Conservation (phyloP, 2,329 filamentous ascomycete species). For the Claviceps maximensis region DNA sequence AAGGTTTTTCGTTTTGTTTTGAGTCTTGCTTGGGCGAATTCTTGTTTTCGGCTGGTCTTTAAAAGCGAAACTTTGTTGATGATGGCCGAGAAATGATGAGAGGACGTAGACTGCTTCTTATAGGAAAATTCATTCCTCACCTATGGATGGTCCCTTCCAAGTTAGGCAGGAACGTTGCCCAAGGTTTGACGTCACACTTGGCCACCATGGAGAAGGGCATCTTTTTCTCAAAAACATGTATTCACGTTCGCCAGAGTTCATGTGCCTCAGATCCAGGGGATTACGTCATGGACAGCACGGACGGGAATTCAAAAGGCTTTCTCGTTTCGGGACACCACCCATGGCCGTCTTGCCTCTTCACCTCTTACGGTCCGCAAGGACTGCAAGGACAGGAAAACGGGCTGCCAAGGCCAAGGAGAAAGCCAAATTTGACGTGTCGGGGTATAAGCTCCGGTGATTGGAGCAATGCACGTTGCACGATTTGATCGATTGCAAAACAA, state of each 20-base stretch:
- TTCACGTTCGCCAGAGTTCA: conserved; percentile 2
- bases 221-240: neutral
- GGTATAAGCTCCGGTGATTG: conserved; percentile 2
- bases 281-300: conserved; percentile 2
- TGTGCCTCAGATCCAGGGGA: neutral
- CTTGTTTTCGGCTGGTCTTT: conserved; percentile 7
- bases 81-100: neutral
- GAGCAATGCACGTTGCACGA: neutral
- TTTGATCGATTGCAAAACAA: neutral
- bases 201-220: neutral
- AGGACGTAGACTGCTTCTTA: neutral
- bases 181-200: neutral
- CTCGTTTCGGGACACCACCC: too few species aligned
- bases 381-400: too few species aligned
- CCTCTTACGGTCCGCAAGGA: too few species aligned
- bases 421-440: neutral
- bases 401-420: too few species aligned
- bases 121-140: too few species aligned
- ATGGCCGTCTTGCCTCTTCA: too few species aligned
- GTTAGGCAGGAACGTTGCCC: neutral
- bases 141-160: too few species aligned
- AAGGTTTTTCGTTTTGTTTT: conserved; percentile 3
- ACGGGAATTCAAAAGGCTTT: neutral
- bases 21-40: neutral
- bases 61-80: neutral